Evolutionary conservation across 2,329 filamentous ascomycete genomes (phyloP).

Genomic region (Pseudogymnoascus sp.): DNA sequence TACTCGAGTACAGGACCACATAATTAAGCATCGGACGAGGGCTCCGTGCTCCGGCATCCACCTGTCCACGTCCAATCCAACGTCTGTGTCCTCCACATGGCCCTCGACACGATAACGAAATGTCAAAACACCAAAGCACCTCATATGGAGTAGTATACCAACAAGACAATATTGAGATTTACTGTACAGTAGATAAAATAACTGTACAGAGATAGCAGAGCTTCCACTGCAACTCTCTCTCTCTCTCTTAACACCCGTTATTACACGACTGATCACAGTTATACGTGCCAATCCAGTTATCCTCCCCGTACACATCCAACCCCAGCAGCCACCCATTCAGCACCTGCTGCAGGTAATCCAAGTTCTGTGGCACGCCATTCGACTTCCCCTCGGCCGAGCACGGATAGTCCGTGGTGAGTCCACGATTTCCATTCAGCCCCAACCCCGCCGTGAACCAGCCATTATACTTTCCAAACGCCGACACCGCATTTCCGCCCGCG

Average conservation of each 20-base stretch:
- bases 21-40: neutral
- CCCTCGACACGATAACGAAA: neutral
- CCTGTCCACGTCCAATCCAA: neutral
- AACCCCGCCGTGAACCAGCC: slow-evolving; percentile 30
- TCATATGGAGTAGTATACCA: neutral
- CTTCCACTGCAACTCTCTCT: neutral
- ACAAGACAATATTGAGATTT: neutral
- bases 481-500: slow-evolving; percentile 26
- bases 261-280: neutral
- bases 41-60: neutral
- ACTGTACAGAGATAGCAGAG: neutral
- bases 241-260: neutral
- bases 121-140: neutral
- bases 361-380: slow-evolving; percentile 29
- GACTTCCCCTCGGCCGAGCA: slow-evolving; percentile 25
- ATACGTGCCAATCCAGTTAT: slow-evolving; percentile 6
- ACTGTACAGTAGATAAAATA: neutral
- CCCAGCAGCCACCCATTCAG: slow-evolving; percentile 33
- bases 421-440: slow-evolving; percentile 27
- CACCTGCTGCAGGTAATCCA: slow-evolving; percentile 32
- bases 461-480: slow-evolving; percentile 31
- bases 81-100: neutral
- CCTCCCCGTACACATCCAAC: slow-evolving; percentile 19
- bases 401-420: slow-evolving; percentile 25
- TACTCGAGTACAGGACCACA: neutral